A percentile compares a stretch with the other conserved stretches of the same genome.
These are phyloP conservation scores for Camellia oleifera DNA, from an alignment of 179 eudicot species.

Conservation along the genomic window DNA sequence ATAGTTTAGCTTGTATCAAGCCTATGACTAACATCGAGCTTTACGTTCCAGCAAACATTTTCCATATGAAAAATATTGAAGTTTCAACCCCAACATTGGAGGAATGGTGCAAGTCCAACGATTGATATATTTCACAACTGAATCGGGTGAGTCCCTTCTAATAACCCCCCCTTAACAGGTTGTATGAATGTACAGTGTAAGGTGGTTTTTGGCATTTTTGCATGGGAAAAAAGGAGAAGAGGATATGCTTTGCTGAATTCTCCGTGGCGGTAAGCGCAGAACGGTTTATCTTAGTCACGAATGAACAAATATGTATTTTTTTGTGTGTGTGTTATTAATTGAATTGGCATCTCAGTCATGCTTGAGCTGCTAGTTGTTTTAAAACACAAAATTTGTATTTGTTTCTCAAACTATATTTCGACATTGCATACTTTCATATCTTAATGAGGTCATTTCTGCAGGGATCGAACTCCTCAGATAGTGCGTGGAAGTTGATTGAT, in stretches of 20 bases:
- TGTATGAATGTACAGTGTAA: neutral
- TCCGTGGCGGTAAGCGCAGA: neutral
- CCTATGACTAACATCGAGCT: conserved; percentile 20
- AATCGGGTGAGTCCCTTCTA: conserved; percentile 7
- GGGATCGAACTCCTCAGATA: too few relatives aligned
- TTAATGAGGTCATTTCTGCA: too few relatives aligned
- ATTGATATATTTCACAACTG: conserved; percentile 15
- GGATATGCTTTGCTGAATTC: conserved; percentile 1
- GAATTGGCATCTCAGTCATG: too few relatives aligned
- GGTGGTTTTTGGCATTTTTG: neutral
- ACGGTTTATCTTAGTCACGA: neutral
- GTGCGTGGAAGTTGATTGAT: too few relatives aligned
- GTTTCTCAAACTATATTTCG: too few relatives aligned
- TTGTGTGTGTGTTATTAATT: neutral
- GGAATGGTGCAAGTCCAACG: conserved; percentile 43
- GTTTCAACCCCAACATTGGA: conserved; percentile 70
- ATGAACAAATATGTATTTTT: neutral
- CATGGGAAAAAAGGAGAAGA: neutral
- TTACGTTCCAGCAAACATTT: conserved; percentile 55
- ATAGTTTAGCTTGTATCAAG: conserved; percentile 1
- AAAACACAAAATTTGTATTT: too few relatives aligned
- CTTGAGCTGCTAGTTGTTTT: too few relatives aligned
- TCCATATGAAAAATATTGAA: conserved; percentile 79
- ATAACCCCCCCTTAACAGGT: too few relatives aligned
- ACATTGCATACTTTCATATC: too few relatives aligned